Evolutionary conservation across 768 basidiomycete genomes (phyloP).

Genomic region (Boletus rufocinnamomeus): DNA sequence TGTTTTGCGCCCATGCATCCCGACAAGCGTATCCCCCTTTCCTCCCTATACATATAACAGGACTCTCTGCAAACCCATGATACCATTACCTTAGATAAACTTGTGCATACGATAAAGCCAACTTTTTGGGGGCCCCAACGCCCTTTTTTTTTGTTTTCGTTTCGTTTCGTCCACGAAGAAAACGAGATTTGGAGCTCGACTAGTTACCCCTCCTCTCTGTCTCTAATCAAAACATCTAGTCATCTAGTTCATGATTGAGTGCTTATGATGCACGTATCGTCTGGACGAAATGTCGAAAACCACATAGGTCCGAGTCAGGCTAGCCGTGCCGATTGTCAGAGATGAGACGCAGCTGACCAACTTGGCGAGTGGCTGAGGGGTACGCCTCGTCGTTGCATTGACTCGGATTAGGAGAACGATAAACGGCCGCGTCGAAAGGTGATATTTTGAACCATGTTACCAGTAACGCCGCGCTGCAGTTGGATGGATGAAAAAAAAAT

Average conservation of each 20-base stretch:
- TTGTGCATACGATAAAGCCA: constrained; percentile 22
- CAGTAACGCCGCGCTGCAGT: too few species aligned
- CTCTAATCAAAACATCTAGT: not conserved
- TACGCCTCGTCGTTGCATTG: too few species aligned
- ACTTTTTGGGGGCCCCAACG: constrained; percentile 1
- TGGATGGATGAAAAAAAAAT: too few species aligned
- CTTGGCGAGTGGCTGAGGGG: too few species aligned
- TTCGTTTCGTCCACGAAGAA: not conserved
- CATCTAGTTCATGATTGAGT: not conserved
- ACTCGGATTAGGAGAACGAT: too few species aligned
- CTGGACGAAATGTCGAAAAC: not conserved
- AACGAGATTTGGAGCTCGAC: not conserved
- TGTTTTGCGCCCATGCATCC: constrained; percentile 7
- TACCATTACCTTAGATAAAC: constrained; percentile 20
- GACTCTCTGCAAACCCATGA: constrained; percentile 2
- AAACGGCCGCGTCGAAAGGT: too few species aligned
- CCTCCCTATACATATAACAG: not conserved
- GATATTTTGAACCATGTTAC: too few species aligned
- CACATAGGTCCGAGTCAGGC: too few species aligned
- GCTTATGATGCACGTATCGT: not conserved
- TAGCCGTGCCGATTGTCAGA: too few species aligned
- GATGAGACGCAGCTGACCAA: too few species aligned
- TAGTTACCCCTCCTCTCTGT: not conserved
- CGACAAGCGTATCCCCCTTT: constrained; percentile 16
- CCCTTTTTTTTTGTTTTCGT: not conserved